A percentile compares a stretch with the other conserved stretches of the same genome.
phyloP scores from a whole-genome alignment of 768 basidiomycete species.

The Psilocybe azurescens region DNA sequence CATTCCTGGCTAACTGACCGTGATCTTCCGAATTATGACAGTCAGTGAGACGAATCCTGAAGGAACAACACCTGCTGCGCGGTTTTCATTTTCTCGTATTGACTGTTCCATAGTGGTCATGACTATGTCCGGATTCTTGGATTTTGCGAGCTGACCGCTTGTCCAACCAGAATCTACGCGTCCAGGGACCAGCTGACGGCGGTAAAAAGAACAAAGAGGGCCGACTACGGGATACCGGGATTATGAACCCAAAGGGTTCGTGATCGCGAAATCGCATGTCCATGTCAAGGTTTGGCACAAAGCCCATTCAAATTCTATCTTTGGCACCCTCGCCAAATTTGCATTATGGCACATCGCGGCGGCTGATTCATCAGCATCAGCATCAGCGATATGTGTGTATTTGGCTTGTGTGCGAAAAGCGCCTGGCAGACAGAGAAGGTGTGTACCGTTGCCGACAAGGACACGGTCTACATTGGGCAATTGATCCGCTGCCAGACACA shows the following conservation, averaged over 20 bases:
- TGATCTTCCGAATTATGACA: not conserved
- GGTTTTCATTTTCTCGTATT: not conserved
- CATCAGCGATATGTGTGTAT: no score
- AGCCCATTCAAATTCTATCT: not conserved
- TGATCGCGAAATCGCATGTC: not conserved
- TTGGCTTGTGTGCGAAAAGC: no score
- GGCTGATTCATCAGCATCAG: no score
- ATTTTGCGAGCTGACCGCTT: not conserved
- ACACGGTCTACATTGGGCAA: no score
- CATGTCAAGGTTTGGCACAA: no score
- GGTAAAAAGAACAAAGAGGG: not conserved
- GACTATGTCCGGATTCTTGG: not conserved
- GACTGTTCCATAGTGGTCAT: not conserved
- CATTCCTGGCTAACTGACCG: not conserved
- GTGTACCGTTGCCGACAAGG: no score
- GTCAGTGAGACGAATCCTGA: not conserved
- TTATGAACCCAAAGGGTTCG: not conserved
- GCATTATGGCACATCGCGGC: no score
- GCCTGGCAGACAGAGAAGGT: no score
- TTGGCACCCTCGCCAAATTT: not conserved
- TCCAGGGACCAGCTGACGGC: not conserved
- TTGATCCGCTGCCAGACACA: no score
- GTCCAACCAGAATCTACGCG: not conserved
- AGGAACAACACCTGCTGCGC: not conserved
- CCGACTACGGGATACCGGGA: not conserved